Percentiles rank a stretch among this genome's conserved stretches.
These are phyloP conservation scores for Leishmania mexicana DNA, from an alignment of 208 protist species.

Conservation along the genomic window DNA sequence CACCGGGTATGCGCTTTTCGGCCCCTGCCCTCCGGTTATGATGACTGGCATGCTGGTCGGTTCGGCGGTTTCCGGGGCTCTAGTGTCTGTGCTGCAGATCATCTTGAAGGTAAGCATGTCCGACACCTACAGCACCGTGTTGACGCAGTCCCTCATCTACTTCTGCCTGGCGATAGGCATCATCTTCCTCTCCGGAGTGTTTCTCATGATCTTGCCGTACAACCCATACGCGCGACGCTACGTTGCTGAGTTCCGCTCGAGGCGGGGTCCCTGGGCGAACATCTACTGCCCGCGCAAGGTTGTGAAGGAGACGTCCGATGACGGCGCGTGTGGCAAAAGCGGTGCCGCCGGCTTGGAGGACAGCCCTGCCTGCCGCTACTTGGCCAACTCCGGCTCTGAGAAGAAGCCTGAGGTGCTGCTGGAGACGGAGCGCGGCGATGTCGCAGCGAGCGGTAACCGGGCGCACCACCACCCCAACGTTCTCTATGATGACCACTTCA, in stretches of 20 bases:
- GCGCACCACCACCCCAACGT: conserved; percentile 1
- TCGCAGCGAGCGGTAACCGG: neutral
- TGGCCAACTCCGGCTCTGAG: conserved; percentile 16
- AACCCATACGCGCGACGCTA: conserved; percentile 68
- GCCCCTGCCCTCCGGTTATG: conserved; percentile 68
- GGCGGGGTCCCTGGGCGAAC: conserved; percentile 47
- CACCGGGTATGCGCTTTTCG: conserved; percentile 90
- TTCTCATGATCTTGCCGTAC: conserved; percentile 48
- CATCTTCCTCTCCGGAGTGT: conserved; percentile 52
- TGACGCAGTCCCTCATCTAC: conserved; percentile 74
- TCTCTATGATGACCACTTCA: conserved; percentile 42
- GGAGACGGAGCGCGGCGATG: neutral
- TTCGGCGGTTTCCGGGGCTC: conserved; percentile 54
- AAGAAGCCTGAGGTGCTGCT: neutral
- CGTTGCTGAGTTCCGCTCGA: conserved; percentile 77
- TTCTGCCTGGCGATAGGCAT: conserved; percentile 71
- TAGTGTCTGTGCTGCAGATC: conserved; percentile 78
- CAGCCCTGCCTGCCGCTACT: neutral
- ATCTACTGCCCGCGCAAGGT: conserved; percentile 41
- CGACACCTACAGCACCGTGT: conserved; percentile 45
- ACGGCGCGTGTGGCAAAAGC: neutral
- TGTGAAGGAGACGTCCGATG: neutral
- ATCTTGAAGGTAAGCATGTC: conserved; percentile 72
- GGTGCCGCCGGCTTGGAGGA: neutral
- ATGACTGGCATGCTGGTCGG: conserved; percentile 77